These are phyloP conservation scores for Tetracentron sinense DNA, from an alignment of 164 flowering plant species.

Conservation along the genomic window DNA sequence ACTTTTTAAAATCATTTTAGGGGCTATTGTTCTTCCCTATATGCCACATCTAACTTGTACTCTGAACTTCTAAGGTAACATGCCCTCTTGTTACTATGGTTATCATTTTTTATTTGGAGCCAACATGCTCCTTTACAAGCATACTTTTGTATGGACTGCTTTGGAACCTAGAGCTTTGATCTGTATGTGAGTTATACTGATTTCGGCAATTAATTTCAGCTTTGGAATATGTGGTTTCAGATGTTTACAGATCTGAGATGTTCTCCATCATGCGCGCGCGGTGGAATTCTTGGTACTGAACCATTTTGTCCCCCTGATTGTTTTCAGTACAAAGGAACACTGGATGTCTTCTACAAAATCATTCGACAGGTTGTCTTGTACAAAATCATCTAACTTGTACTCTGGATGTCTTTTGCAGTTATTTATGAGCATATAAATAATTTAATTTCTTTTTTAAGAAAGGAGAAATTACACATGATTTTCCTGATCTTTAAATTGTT, in stretches of 20 bases:
- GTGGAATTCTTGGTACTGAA: constrained; percentile 76
- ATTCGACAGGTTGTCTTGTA: constrained; percentile 83
- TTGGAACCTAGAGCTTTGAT: not conserved
- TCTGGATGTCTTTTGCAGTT: not conserved
- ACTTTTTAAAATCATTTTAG: too few species aligned
- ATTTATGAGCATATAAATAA: not conserved
- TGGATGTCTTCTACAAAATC: constrained; percentile 86
- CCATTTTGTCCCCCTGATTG: constrained; percentile 86
- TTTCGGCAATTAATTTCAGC: constrained; percentile 1
- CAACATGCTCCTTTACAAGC: not conserved
- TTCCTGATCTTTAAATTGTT: not conserved
- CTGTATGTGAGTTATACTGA: not conserved
- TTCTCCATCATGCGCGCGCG: constrained; percentile 82
- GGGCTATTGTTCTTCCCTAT: not conserved
- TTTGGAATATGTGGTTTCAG: constrained; percentile 33
- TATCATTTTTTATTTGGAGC: not conserved
- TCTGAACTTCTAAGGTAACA: not conserved
- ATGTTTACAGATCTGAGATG: constrained; percentile 87
- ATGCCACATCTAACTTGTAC: not conserved
- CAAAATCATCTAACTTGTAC: constrained; percentile 92
- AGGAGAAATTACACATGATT: not conserved
- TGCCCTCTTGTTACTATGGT: not conserved
- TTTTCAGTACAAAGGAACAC: constrained; percentile 91
- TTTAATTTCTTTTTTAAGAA: too few species aligned
- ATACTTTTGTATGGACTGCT: not conserved